phyloP scores from a whole-genome alignment of 495 filamentous ascomycete genomes.

The Gamarada debralockiae region DNA sequence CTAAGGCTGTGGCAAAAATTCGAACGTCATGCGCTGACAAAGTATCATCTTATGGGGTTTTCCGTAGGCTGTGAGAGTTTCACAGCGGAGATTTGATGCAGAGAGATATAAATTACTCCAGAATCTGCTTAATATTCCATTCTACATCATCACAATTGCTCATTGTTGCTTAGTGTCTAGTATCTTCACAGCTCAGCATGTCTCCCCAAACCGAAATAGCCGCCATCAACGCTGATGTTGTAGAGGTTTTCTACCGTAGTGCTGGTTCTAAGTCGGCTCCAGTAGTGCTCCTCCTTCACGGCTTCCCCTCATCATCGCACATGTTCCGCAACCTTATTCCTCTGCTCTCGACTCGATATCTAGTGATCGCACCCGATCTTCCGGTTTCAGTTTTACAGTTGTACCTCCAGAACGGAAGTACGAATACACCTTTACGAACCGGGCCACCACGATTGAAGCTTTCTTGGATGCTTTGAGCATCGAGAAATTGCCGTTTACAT shows the following conservation, averaged over 20 bases:
- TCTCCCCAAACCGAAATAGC: slow-evolving; percentile 1
- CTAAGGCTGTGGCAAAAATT: no score
- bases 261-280: slow-evolving; percentile 36
- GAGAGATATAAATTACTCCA: no score
- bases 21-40: no score
- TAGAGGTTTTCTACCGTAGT: slow-evolving; percentile 54
- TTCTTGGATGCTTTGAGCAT: slow-evolving; percentile 43
- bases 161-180: no score
- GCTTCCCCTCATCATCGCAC: slow-evolving; percentile 59
- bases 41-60: no score
- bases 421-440: slow-evolving; percentile 41
- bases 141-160: neutral
- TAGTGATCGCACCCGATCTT: slow-evolving; percentile 54
- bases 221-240: slow-evolving; percentile 26
- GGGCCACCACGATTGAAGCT: slow-evolving; percentile 32
- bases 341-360: slow-evolving; percentile 46
- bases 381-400: slow-evolving; percentile 60
- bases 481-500: slow-evolving; percentile 50
- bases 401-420: slow-evolving; percentile 39
- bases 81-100: no score
- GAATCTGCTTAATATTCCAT: no score
- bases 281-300: slow-evolving; percentile 55
- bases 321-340: slow-evolving; percentile 59
- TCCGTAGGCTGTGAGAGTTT: no score
- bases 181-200: neutral